phyloP scores from a whole-genome alignment of 257 asterid genomes.

The Solanum arcanum region DNA sequence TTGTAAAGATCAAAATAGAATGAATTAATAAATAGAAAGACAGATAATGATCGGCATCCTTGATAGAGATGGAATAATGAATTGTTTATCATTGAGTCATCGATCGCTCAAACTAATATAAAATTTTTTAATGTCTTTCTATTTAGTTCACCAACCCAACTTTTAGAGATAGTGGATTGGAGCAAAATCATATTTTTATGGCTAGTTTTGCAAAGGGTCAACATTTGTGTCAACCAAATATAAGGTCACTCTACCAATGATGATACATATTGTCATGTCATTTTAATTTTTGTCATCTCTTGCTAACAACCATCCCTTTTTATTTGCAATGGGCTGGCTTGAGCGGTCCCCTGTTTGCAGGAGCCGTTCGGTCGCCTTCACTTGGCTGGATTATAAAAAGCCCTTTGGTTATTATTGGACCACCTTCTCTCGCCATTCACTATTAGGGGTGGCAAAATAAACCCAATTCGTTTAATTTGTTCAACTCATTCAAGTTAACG shows the following conservation, averaged over 20 bases:
- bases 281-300: background rate
- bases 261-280: background rate
- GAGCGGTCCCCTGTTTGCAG: background rate
- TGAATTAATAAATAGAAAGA: too few species aligned
- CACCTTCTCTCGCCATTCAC: background rate
- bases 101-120: background rate
- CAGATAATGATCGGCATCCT: too few species aligned
- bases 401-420: background rate
- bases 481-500: background rate
- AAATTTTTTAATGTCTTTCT: background rate
- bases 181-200: background rate
- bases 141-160: background rate
- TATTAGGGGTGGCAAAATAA: too few species aligned
- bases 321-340: background rate
- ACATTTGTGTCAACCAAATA: too few species aligned
- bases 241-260: background rate
- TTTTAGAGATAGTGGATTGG: background rate
- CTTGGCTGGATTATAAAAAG: background rate
- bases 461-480: background rate
- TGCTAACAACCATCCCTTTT: background rate
- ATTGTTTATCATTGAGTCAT: too few species aligned
- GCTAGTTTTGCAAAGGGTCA: background rate
- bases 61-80: too few species aligned
- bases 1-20: background rate
- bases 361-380: background rate